Conservation (phyloP, 345 rosid species). For the Gossypioides kirkii region DNA sequence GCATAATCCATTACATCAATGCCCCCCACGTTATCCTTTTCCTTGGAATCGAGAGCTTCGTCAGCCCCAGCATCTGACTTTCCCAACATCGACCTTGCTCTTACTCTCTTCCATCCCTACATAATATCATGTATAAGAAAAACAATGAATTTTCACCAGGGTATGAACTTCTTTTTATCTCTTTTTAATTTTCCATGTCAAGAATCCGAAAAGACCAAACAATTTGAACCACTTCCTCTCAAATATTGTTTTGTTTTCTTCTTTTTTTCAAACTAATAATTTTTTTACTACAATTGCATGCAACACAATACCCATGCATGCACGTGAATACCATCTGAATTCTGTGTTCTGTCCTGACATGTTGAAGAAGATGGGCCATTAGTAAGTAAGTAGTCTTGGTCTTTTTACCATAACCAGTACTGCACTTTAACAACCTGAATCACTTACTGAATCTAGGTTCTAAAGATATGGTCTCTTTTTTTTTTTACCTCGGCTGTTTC, state of each 20-base stretch:
- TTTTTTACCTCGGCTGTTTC: conserved; percentile 24
- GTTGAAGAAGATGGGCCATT: conserved; percentile 20
- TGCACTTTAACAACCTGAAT: conserved; percentile 3
- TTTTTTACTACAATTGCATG: not conserved
- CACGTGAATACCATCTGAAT: conserved; percentile 16
- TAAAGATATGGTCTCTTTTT: not conserved
- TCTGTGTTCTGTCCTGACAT: not conserved
- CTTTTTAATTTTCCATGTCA: not conserved
- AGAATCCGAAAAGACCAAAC: not conserved
- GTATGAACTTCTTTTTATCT: not conserved
- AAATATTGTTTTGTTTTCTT: not conserved
- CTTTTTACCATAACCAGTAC: not conserved
- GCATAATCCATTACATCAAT: conserved; percentile 77
- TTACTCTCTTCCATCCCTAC: conserved; percentile 24
- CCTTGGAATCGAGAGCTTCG: conserved; percentile 29
- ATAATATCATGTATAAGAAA: not conserved
- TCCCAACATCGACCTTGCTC: conserved; percentile 23
- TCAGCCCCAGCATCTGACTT: conserved; percentile 11
- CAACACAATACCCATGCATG: conserved; percentile 11
- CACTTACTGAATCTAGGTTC: conserved; percentile 5
- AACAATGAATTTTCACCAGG: not conserved
- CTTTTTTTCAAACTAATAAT: not conserved
- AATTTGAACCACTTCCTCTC: not conserved
- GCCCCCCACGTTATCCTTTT: conserved; percentile 35
- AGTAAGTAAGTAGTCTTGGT: not conserved